Evolutionary conservation across 2,329 filamentous ascomycete genomes (phyloP).

Genomic region (Xylaria sp.): DNA sequence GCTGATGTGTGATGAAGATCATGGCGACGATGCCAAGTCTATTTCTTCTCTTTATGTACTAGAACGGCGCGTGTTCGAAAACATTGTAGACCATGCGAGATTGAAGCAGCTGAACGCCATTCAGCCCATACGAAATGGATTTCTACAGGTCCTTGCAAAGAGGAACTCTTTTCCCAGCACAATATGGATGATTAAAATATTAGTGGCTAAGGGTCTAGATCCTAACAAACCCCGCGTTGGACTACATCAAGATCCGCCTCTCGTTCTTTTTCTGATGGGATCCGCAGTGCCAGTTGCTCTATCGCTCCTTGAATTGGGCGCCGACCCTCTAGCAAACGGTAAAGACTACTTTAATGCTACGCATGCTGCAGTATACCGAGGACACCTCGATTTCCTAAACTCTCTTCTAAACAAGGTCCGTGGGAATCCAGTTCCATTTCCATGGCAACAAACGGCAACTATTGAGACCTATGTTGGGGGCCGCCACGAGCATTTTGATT

Average conservation of each 20-base stretch:
- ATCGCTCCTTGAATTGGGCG: conserved; percentile 17
- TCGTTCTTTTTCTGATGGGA: not conserved
- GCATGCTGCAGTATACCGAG: not conserved
- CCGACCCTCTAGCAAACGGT: not conserved
- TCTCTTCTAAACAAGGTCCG: not conserved
- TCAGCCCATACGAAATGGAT: not conserved
- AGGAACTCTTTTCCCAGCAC: not conserved
- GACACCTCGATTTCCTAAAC: not conserved
- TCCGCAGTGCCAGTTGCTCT: not conserved
- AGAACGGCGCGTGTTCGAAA: not conserved
- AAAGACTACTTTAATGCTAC: not conserved
- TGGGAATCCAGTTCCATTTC: not conserved
- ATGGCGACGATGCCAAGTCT: too few species aligned
- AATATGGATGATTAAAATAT: conserved; percentile 12
- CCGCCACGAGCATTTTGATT: accelerated
- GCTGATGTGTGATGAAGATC: too few species aligned
- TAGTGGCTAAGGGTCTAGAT: conserved; percentile 15
- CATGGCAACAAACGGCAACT: not conserved
- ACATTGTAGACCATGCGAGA: not conserved
- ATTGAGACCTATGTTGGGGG: not conserved
- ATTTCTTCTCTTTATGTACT: not conserved
- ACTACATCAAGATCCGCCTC: not conserved
- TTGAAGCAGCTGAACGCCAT: conserved; percentile 4
- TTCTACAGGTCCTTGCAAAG: not conserved
- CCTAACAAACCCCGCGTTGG: not conserved